These are phyloP conservation scores for Beauveria rudraprayagi DNA, from an alignment of 2,329 filamentous ascomycete genomes.

Conservation along the genomic window DNA sequence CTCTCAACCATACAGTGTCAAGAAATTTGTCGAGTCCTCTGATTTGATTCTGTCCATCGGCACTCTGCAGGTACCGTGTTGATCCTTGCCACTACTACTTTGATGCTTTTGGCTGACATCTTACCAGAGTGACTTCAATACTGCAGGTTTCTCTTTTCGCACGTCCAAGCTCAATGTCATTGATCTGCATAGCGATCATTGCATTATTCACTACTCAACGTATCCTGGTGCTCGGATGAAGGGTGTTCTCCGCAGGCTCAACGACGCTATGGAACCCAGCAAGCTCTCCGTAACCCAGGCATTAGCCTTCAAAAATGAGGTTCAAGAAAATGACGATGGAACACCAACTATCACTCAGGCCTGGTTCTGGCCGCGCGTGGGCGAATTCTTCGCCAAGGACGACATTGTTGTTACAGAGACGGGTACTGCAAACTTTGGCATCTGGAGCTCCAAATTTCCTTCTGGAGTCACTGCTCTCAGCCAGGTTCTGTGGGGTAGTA, in stretches of 20 bases:
- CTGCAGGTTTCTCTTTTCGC: slow-evolving; percentile 72
- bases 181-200: slow-evolving; percentile 68
- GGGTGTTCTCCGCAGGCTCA: slow-evolving; percentile 65
- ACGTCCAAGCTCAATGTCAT: slow-evolving; percentile 71
- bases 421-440: slow-evolving; percentile 80
- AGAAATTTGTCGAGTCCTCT: slow-evolving; percentile 55
- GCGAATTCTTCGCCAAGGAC: slow-evolving; percentile 60
- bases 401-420: slow-evolving; percentile 84
- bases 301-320: slow-evolving; percentile 46
- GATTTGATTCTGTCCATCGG: slow-evolving; percentile 67
- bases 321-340: slow-evolving; percentile 31
- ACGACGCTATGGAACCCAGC: slow-evolving; percentile 47
- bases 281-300: slow-evolving; percentile 49
- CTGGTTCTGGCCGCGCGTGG: slow-evolving; percentile 71
- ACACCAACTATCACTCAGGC: slow-evolving; percentile 53
- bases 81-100: neutral
- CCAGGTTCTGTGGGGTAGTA: slow-evolving; percentile 67
- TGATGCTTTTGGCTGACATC: neutral
- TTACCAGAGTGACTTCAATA: slow-evolving; percentile 66
- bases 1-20: slow-evolving; percentile 55
- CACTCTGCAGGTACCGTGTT: slow-evolving; percentile 39
- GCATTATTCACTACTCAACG: slow-evolving; percentile 67
- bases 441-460: slow-evolving; percentile 79
- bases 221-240: slow-evolving; percentile 74
- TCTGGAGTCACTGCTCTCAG: slow-evolving; percentile 68